phyloP scores from a whole-genome alignment of 805 yeast species.

The Barnettozyma vustinii region DNA sequence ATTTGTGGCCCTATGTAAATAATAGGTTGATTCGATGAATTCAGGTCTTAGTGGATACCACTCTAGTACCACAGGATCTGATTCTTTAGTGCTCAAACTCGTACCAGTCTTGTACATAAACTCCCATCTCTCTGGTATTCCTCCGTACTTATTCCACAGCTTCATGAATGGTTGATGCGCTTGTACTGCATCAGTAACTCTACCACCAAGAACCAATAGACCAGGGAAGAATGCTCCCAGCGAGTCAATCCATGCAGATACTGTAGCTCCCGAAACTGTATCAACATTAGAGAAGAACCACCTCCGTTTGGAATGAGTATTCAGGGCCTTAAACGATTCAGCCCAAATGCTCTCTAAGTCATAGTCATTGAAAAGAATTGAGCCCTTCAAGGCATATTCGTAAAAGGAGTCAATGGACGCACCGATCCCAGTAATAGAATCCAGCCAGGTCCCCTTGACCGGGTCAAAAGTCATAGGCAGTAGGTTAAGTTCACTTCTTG shows the following conservation, averaged over 20 bases:
- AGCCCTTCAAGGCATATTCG: slow-evolving; percentile 78
- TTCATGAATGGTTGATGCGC: slow-evolving; percentile 62
- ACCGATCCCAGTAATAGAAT: slow-evolving; percentile 71
- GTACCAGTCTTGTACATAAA: slow-evolving; percentile 18
- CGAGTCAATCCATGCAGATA: slow-evolving; percentile 75
- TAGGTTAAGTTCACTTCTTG: slow-evolving; percentile 54
- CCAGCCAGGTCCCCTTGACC: slow-evolving; percentile 46
- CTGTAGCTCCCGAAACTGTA: slow-evolving; percentile 41
- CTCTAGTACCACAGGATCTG: slow-evolving; percentile 50
- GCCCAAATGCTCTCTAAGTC: slow-evolving; percentile 51
- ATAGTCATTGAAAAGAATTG: slow-evolving; percentile 65
- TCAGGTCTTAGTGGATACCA: slow-evolving; percentile 96
- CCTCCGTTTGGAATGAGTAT: slow-evolving; percentile 43
- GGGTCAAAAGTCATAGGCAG: slow-evolving; percentile 78
- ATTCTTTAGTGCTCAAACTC: slow-evolving; percentile 8
- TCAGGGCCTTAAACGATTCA: slow-evolving; percentile 52
- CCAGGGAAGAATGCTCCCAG: slow-evolving; percentile 89
- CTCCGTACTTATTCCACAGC: slow-evolving; percentile 74
- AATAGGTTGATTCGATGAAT: slow-evolving; percentile 83
- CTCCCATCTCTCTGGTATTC: slow-evolving; percentile 88
- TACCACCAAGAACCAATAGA: slow-evolving; percentile 72
- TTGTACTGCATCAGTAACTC: slow-evolving; percentile 55
- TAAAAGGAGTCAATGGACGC: slow-evolving; percentile 90
- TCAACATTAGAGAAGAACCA: slow-evolving; percentile 57
- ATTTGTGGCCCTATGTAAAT: slow-evolving; percentile 72